These are phyloP conservation scores for Russula emetica DNA, from an alignment of 768 basidiomycete species.

Conservation along the genomic window DNA sequence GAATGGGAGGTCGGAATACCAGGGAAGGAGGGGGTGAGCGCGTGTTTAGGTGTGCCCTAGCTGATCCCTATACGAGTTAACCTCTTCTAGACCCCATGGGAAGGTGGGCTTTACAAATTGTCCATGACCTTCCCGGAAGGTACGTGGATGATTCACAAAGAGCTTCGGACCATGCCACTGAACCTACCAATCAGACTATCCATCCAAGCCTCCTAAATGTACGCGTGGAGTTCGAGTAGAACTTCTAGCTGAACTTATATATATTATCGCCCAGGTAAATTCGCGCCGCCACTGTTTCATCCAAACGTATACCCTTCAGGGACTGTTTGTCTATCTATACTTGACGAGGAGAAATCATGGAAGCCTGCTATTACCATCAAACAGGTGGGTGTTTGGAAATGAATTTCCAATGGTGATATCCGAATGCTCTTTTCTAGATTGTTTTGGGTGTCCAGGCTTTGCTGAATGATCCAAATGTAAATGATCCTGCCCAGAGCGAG, in stretches of 20 bases:
- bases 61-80: conserved; percentile 2
- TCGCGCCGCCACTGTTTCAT: conserved; percentile 91
- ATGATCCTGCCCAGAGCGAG: conserved; percentile 96
- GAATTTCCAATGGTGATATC: neutral
- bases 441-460: conserved; percentile 94
- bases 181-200: conserved; percentile 59
- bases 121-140: conserved; percentile 97
- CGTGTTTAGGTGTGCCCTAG: neutral
- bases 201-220: conserved; percentile 96
- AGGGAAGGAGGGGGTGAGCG: conserved; percentile 78
- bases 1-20: conserved; percentile 99
- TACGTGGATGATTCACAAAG: conserved; percentile 32
- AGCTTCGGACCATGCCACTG: conserved; percentile 2
- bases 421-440: conserved; percentile 51
- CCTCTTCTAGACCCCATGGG: conserved; percentile 82
- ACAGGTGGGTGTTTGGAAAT: conserved; percentile 53
- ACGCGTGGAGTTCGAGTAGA: conserved; percentile 31
- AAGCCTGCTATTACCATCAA: conserved; percentile 99
- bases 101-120: conserved; percentile 91
- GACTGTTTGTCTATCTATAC: conserved; percentile 94
- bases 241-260: conserved; percentile 13
- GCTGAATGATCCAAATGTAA: conserved; percentile 91
- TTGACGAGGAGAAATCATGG: conserved; percentile 99
- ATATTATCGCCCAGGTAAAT: conserved; percentile 68
- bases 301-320: conserved; percentile 99